Evolutionary conservation across 1,284 basidiomycete species (phyloP).

Genomic region (Pseudozyma flocculosa): DNA sequence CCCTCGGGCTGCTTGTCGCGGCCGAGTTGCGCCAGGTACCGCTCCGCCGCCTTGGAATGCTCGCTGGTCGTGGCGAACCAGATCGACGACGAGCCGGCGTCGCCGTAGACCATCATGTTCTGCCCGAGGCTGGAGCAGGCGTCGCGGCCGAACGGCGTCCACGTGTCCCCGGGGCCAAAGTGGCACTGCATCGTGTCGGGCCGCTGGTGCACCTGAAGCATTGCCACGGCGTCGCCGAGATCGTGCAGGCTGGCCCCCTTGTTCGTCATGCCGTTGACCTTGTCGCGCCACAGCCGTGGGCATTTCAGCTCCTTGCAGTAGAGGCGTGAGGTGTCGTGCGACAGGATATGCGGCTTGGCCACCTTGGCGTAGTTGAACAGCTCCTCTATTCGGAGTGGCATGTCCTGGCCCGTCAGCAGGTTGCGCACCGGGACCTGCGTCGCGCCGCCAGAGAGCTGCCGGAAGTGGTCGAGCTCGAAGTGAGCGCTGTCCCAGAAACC

Average conservation of each 20-base stretch:
- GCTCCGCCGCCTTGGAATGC: conserved; percentile 10
- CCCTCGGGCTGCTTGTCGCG: not conserved
- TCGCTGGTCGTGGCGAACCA: conserved; percentile 19
- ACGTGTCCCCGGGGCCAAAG: conserved; percentile 13
- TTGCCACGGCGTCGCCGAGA: conserved; percentile 10
- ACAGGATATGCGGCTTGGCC: not conserved
- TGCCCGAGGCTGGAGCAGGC: conserved; percentile 28
- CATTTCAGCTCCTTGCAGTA: conserved; percentile 13
- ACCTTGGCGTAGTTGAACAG: not conserved
- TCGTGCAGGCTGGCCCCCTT: conserved; percentile 14
- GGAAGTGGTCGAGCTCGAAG: conserved; percentile 17
- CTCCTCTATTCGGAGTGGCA: not conserved
- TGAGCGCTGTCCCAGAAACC: not conserved
- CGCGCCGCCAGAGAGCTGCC: not conserved
- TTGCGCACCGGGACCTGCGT: conserved; percentile 4
- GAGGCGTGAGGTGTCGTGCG: conserved; percentile 2
- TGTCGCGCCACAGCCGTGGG: conserved; percentile 3
- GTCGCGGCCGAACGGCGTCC: conserved; percentile 13
- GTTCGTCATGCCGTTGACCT: conserved; percentile 9
- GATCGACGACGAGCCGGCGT: conserved; percentile 10
- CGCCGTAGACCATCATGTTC: conserved; percentile 23
- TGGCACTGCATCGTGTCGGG: conserved; percentile 6
- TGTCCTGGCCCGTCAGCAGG: not conserved
- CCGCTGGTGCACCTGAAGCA: conserved; percentile 1
- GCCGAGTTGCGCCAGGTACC: conserved; percentile 11